A percentile compares a stretch with the other conserved stretches of the same genome.
phyloP scores from a whole-genome alignment of 164 flowering plant species.

The Vitis amurensis region DNA sequence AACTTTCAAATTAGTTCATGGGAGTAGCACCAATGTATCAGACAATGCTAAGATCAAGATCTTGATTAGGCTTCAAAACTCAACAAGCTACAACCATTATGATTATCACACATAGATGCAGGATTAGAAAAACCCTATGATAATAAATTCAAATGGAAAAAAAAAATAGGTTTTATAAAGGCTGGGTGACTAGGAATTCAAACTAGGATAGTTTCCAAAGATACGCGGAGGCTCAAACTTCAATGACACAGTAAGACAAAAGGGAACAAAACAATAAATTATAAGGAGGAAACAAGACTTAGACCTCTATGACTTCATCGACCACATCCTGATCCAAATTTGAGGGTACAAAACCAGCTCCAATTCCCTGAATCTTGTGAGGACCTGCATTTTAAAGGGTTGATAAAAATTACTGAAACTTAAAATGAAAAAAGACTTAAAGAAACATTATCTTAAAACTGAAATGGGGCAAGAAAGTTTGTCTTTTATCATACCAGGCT shows the following conservation, averaged over 20 bases:
- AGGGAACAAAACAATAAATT: neutral
- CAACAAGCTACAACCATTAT: no score
- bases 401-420: neutral
- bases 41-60: no score
- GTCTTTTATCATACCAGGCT: conserved; percentile 62
- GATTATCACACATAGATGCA: no score
- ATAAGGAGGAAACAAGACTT: neutral
- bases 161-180: no score
- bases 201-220: no score
- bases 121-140: no score
- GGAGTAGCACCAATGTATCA: no score
- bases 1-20: no score
- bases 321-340: conserved; percentile 70
- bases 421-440: neutral
- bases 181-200: no score
- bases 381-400: conserved; percentile 63
- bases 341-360: conserved; percentile 93
- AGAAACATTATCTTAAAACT: neutral
- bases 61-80: no score
- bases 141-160: no score
- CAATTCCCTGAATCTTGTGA: conserved; percentile 98
- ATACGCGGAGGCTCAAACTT: no score
- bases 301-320: conserved; percentile 87
- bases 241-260: neutral
- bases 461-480: neutral